phyloP scores from a whole-genome alignment of 2,329 filamentous ascomycete genomes.

The Pleomassaria siparia region DNA sequence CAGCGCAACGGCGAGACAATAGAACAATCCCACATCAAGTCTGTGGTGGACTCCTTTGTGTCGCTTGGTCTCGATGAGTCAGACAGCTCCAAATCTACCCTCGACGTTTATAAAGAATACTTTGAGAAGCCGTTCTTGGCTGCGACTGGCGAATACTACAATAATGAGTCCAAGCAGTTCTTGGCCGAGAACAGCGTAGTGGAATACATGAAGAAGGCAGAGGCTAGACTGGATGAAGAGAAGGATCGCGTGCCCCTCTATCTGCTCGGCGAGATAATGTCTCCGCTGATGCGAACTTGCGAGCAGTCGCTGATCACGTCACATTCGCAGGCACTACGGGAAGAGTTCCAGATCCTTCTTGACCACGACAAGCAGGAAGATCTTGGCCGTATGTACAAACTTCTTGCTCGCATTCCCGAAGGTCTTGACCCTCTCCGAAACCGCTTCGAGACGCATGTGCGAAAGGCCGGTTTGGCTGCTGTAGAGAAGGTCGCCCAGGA shows the following conservation, averaged over 20 bases:
- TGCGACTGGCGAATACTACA: slow-evolving; percentile 83
- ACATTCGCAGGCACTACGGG: slow-evolving; percentile 80
- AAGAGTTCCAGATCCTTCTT: slow-evolving; percentile 92
- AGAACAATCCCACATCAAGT: slow-evolving; percentile 94
- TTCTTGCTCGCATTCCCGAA: slow-evolving; percentile 85
- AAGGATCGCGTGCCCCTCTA: slow-evolving; percentile 92
- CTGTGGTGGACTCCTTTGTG: slow-evolving; percentile 92
- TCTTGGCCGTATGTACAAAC: slow-evolving; percentile 92
- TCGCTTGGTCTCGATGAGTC: slow-evolving; percentile 92
- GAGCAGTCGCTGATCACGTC: slow-evolving; percentile 87
- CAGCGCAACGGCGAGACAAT: slow-evolving; percentile 97
- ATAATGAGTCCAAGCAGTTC: slow-evolving; percentile 89
- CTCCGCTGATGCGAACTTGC: slow-evolving; percentile 81
- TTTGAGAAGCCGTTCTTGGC: slow-evolving; percentile 92
- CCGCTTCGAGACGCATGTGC: slow-evolving; percentile 89
- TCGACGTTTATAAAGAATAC: slow-evolving; percentile 90
- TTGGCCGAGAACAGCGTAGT: slow-evolving; percentile 96
- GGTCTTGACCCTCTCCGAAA: slow-evolving; percentile 85
- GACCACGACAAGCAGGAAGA: slow-evolving; percentile 95
- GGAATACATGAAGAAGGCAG: slow-evolving; percentile 99
- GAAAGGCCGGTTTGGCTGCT: slow-evolving; percentile 82
- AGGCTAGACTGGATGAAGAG: slow-evolving; percentile 84
- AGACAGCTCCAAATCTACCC: slow-evolving; percentile 88
- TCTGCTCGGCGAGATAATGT: slow-evolving; percentile 84
- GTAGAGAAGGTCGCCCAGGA: slow-evolving; percentile 89